Percentiles rank a stretch among this genome's conserved stretches.
Conservation (phyloP, 345 rosid species). For the Rhizophora mangle region DNA sequence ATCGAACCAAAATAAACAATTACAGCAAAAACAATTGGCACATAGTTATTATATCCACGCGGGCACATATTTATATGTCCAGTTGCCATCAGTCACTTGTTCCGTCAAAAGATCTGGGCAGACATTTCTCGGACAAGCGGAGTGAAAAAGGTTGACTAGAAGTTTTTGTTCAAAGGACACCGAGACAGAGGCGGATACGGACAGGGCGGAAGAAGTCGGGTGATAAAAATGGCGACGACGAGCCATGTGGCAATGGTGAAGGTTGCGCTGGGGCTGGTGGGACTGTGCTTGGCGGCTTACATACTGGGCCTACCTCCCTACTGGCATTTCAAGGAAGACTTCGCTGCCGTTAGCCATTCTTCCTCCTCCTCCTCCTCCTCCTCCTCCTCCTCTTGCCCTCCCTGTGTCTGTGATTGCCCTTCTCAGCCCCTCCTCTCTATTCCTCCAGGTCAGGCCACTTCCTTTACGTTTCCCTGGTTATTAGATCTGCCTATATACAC, state of each 20-base stretch:
- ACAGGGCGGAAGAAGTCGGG: too few relatives aligned
- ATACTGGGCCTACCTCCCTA: slow-evolving; percentile 86
- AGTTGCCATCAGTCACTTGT: too few relatives aligned
- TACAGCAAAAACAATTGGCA: too few relatives aligned
- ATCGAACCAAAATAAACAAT: too few relatives aligned
- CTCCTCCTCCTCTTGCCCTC: slow-evolving; percentile 43
- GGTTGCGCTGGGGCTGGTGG: slow-evolving; percentile 47
- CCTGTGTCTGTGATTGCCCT: slow-evolving; percentile 80
- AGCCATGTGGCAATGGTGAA: slow-evolving; percentile 45
- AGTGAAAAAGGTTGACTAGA: too few relatives aligned
- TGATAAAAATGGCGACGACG: slow-evolving; percentile 37
- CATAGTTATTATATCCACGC: too few relatives aligned
- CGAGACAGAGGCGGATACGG: too few relatives aligned
- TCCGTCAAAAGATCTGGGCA: too few relatives aligned
- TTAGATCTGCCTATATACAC: slow-evolving; percentile 24
- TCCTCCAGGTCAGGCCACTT: slow-evolving; percentile 50
- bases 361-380: slow-evolving; percentile 36
- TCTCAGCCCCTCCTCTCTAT: slow-evolving; percentile 63
- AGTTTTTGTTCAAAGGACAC: too few relatives aligned
- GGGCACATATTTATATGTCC: too few relatives aligned
- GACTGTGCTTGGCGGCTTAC: slow-evolving; percentile 61
- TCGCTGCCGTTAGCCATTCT: slow-evolving; percentile 43
- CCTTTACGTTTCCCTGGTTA: background rate
- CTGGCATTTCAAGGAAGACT: slow-evolving; percentile 74
- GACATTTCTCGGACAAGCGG: too few relatives aligned